These are phyloP conservation scores for Chlorella sp. DNA, from an alignment of 139 green algal species.

Conservation along the genomic window DNA sequence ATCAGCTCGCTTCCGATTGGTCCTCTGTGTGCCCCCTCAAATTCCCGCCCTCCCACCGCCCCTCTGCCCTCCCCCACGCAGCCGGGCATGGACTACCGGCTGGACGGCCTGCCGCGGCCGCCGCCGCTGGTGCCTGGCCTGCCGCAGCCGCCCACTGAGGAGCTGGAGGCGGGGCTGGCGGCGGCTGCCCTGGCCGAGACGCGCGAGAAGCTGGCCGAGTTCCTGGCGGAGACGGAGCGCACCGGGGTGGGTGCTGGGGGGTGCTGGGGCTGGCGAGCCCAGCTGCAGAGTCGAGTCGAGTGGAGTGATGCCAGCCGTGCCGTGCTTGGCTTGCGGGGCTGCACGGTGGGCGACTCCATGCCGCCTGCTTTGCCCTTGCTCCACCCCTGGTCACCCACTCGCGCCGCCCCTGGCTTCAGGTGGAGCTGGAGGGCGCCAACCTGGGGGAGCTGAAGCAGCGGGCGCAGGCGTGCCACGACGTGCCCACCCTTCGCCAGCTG, in stretches of 20 bases:
- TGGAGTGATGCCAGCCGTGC: not conserved
- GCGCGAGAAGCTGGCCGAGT: conserved; percentile 30
- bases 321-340: not conserved
- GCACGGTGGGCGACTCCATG: too few species aligned
- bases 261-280: not conserved
- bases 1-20: too few species aligned
- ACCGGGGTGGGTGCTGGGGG: not conserved
- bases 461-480: not conserved
- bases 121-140: conserved; percentile 1
- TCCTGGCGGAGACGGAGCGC: conserved; percentile 30
- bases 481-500: conserved; percentile 26
- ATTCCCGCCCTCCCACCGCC: too few species aligned
- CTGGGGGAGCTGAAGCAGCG: conserved; percentile 7
- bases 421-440: not conserved
- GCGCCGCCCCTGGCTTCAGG: not conserved
- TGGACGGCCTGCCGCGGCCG: conserved; percentile 15
- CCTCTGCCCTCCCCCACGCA: not conserved
- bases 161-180: conserved; percentile 21
- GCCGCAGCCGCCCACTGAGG: not conserved
- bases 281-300: too few species aligned
- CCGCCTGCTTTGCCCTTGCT: too few species aligned
- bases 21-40: not conserved
- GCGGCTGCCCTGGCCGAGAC: conserved; percentile 13
- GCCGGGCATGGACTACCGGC: not conserved
- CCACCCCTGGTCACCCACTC: too few species aligned